Base-by-base conservation (phyloP, 2,329 filamentous ascomycete genomes). In the Aspergillus tanneri region DNA sequence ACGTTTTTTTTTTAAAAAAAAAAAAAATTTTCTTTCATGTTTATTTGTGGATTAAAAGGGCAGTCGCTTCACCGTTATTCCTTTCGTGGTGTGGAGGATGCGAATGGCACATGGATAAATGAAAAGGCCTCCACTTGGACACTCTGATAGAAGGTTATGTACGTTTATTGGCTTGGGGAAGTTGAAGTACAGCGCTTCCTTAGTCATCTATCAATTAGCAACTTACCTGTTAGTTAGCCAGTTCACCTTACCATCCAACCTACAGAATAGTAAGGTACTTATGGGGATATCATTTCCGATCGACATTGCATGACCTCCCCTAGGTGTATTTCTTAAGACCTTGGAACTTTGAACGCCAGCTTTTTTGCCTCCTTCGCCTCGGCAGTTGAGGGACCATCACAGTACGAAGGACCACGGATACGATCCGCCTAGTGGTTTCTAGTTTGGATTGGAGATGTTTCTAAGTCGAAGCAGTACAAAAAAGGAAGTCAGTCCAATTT, bases 241-340 rank as follows among this genome's bases (percentile, higher is more conserved):
- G 12, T n/a, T n/a, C n/a, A n/a, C n/a, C n/a, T n/a, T n/a, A n/a
- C n/a, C n/a, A n/a, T n/a, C n/a, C n/a, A n/a, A n/a, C n/a, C n/a
- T 14, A 34, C 10, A 34, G 30, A 34, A 14, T 18, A 16, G 14
- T 10, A 32, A 8, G 28, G 14, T 18, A 34, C 8, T 18, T 18
- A 25, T 28, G 23, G 27, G n/a, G 43, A 37, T 38, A 45, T 22
- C 14, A 21, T 34, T 8, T 18, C 30, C 57, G 61, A 66, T 66
- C 61, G 60, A 63, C 64, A 63, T 57, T 65, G 62, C 62, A 65
- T 62, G 57, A 56, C 56, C 55, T 55, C 47, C 54, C 56, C 54
- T 62, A 55, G 59, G 56, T 39, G 37, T 16, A 37, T 21, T 35
- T 43, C 41, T 35, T 36, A 16, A 16, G 36, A 38, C 36, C 36